phyloP scores from a whole-genome alignment of 306 rosid genomes.

The Inga laurina region DNA sequence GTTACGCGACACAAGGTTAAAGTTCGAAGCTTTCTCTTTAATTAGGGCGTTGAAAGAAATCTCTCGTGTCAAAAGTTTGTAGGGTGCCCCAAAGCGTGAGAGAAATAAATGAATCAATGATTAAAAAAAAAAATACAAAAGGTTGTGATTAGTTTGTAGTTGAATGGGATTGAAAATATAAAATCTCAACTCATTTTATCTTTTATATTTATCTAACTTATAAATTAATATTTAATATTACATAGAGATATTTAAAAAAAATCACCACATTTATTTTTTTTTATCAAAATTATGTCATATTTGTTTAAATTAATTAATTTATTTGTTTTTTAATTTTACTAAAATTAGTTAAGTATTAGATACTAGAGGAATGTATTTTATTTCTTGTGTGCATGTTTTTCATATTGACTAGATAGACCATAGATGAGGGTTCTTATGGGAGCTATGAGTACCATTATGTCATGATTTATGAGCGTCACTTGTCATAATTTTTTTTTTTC shows the following conservation, averaged over 20 bases:
- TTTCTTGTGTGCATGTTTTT: neutral
- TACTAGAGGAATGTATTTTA: too few relatives aligned
- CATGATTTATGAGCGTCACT: neutral
- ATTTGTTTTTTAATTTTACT: too few relatives aligned
- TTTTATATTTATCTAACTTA: too few relatives aligned
- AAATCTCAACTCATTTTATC: too few relatives aligned
- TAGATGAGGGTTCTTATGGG: neutral
- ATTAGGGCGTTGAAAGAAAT: neutral
- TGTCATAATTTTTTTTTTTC: neutral
- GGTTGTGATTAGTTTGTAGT: neutral
- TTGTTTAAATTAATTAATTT: too few relatives aligned
- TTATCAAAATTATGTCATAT: too few relatives aligned
- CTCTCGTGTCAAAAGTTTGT: neutral
- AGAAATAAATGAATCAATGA: neutral
- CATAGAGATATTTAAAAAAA: too few relatives aligned
- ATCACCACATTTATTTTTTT: too few relatives aligned
- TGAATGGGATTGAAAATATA: too few relatives aligned
- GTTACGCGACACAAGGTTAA: constrained; percentile 17
- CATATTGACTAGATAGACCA: too few relatives aligned
- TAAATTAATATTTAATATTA: too few relatives aligned
- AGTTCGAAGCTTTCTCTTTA: constrained; percentile 25
- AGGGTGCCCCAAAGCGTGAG: neutral
- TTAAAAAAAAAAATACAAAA: neutral
- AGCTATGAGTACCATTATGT: neutral
- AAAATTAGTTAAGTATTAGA: too few relatives aligned